Evolutionary conservation across 106 monocot species (phyloP), one percentile per base, ranked within the genome.

Genomic region (Phalaenopsis equestris): DNA sequence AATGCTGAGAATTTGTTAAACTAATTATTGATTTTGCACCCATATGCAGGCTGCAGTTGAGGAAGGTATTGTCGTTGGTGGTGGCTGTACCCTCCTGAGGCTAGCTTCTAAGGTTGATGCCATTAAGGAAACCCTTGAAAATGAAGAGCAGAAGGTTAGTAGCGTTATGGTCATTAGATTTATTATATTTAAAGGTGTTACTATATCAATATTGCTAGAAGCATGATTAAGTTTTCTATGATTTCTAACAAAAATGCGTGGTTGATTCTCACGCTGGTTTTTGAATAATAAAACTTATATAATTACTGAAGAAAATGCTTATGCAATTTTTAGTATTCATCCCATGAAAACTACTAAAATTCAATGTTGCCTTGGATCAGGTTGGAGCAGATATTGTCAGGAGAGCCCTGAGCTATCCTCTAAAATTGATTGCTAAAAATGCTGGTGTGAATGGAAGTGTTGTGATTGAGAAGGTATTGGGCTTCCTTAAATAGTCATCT

Each of bases 51-150:
- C 92, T 42, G 92, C 92, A 55, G 90, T 93, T 67, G 92, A 93
- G 82, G 92, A 93, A 81, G 92, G 92, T 41, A 90, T 93, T 65
- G 92, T 93, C 38, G 92, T 93, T 82, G 92, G 92, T 64, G 92
- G 92, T 43, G 92, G 92, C 24, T 93, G 92, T 75, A 82, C 90
- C 18, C 89, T 93, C 57, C 81, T 93, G 79, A 88, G 92, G 76
- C 84, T 93, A 24, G 86, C 92, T 55, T 67, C 88, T 56, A 93
- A 83, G 73, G 92, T 93, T 38, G 90, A 90, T 82, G 84, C 88
- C 61, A 93, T 93, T 55, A 93, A 84, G 77, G 92, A 90, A 18
- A 83, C 84, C 18, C 90, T 93, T 56, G 90, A 90, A 61, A 90
- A 93, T 73, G 88, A 88, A 24, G 92, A 93, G 78, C 92, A 93